Evolutionary conservation across 2,329 filamentous ascomycete species (phyloP), one percentile per base, ranked within the genome.

Genomic region (Phaeomoniella chlamydospora): DNA sequence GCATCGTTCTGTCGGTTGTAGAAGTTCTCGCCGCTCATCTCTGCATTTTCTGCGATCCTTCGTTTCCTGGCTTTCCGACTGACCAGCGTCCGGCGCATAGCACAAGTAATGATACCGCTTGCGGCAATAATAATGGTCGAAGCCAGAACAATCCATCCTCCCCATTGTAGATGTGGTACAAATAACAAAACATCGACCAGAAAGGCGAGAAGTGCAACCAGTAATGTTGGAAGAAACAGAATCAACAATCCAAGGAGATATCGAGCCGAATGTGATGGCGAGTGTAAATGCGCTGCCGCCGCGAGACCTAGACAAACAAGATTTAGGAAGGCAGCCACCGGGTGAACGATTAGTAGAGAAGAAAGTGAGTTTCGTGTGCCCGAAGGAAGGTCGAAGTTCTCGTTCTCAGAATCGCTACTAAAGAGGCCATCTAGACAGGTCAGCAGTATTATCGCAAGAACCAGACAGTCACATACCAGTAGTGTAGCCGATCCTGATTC

Each of bases 1-100:
- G 53, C 48, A 14, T 56, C 56, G 45, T 58, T 53, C 47, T 70
- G 59, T 40, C 78, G 70, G 49, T 78, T 80, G 58, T 92, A 94
- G 55, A 80, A 94, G 52, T 87, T 90, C 49, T 90, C 77, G 17
- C 88, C 88, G 54, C 83, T 96, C 87, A 96, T 96, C 54, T 96
- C 87, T 5, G 87, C 84, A 53, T 96, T 94, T 56, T 92, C 82
- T 2, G 77, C 85, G 52, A 96, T 92, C 32, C 85, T 75, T 64
- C 79, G 84, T 68, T 90, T 87, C 42, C 87, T 74, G n/a, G 87
- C 83, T 62, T 94, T 94, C 48, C 88, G 75, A 56, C 83, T 83
- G 41, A 94, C 83, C 39, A 96, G 65, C 2, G 87, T 92, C 41
- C 88, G 77, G 44, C 90, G 80, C 86, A 96, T 96, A 15, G 85